phyloP scores from a whole-genome alignment of 2,329 filamentous ascomycete species.

The Dactylellina cionopaga region DNA sequence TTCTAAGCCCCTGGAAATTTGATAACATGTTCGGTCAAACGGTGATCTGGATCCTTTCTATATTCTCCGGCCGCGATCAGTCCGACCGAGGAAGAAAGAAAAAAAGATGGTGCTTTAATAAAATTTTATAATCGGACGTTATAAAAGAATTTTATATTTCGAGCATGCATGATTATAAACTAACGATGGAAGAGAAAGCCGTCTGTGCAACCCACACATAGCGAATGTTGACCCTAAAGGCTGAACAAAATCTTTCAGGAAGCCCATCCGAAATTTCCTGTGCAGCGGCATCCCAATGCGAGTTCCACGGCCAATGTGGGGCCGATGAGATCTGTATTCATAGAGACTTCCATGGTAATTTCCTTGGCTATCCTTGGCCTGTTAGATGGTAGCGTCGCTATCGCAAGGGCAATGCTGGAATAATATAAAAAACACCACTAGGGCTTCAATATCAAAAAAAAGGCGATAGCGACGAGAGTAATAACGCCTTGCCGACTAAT shows the following conservation, averaged over 20 bases:
- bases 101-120: no score
- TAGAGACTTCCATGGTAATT: neutral
- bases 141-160: neutral
- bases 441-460: neutral
- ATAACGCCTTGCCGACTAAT: neutral
- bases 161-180: neutral
- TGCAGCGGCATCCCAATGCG: neutral
- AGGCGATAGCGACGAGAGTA: neutral
- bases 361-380: neutral
- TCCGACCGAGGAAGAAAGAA: neutral
- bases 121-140: neutral
- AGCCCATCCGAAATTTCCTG: constrained; percentile 30
- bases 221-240: neutral
- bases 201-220: no score
- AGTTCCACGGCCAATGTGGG: constrained; percentile 25
- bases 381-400: neutral
- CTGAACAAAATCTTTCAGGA: constrained; percentile 7
- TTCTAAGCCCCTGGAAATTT: no score
- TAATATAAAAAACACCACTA: neutral
- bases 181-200: neutral
- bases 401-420: constrained; percentile 11
- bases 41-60: no score
- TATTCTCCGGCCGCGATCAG: constrained; percentile 8
- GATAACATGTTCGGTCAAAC: no score
- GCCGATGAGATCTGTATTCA: constrained; percentile 9